phyloP scores from a whole-genome alignment of 1,284 basidiomycete species.

The Cryptococcus depauperatus region DNA sequence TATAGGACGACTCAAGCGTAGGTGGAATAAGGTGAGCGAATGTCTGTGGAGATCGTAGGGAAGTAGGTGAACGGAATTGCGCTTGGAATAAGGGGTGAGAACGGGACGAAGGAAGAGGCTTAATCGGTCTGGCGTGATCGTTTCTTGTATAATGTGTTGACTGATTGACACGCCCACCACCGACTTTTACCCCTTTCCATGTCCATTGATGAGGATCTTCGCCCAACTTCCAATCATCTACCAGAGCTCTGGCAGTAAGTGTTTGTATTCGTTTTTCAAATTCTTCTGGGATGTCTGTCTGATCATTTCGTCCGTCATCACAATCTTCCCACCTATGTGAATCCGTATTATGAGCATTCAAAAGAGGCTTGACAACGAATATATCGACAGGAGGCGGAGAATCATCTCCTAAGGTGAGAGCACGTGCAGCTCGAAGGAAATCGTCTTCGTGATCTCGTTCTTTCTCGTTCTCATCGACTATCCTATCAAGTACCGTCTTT shows the following conservation, averaged over 20 bases:
- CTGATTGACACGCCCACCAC: not conserved
- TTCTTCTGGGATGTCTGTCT: not conserved
- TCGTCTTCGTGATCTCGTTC: not conserved
- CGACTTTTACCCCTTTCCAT: constrained; percentile 15
- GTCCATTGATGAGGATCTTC: constrained; percentile 12
- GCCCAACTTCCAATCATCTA: constrained; percentile 27
- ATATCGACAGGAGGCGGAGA: not conserved
- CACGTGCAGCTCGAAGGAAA: not conserved
- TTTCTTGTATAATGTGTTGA: not conserved
- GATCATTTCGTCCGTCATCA: not conserved
- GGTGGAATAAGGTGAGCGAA: not conserved
- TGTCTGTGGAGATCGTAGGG: not conserved
- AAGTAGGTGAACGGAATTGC: not conserved
- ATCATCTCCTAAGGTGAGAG: not conserved
- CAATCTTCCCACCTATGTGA: not conserved
- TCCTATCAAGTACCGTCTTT: not conserved
- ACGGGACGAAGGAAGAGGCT: not conserved
- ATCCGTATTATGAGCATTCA: not conserved
- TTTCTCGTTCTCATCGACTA: not conserved
- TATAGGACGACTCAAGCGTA: not conserved
- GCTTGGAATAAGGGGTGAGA: not conserved
- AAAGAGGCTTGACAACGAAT: not conserved
- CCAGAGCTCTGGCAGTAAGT: constrained; percentile 10
- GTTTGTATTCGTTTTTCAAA: constrained; percentile 4
- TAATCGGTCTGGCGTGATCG: not conserved